Evolutionary conservation across 768 basidiomycete species (phyloP).

Genomic region (Boletus insuetus): DNA sequence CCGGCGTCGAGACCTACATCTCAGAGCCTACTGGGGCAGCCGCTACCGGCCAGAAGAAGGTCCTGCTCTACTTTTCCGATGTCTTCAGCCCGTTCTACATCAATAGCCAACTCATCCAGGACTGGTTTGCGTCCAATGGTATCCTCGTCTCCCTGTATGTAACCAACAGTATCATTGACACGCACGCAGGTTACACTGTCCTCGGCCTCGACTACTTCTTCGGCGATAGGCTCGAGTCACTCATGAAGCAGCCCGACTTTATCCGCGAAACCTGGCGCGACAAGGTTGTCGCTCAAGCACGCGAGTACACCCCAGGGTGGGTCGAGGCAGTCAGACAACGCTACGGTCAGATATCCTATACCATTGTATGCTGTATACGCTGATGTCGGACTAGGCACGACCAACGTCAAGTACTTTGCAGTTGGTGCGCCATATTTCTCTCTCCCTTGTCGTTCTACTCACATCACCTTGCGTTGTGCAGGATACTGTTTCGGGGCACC

Average conservation of each 20-base stretch:
- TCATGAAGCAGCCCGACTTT: conserved; percentile 37
- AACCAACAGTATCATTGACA: background rate
- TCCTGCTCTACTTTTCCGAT: conserved; percentile 59
- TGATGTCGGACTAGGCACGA: conserved; percentile 10
- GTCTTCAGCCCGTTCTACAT: conserved; percentile 57
- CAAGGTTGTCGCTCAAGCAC: conserved; percentile 35
- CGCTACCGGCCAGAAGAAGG: conserved; percentile 31
- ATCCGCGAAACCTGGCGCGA: conserved; percentile 43
- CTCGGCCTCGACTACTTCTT: conserved; percentile 64
- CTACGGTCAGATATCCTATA: conserved; percentile 38
- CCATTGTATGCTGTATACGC: conserved; percentile 7
- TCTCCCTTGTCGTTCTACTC: background rate
- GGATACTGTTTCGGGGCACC: conserved; percentile 62
- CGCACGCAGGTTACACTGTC: conserved; percentile 49
- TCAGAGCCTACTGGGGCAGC: conserved; percentile 39
- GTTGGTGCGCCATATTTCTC: conserved; percentile 34
- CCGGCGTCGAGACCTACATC: conserved; percentile 51
- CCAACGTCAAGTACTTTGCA: conserved; percentile 41
- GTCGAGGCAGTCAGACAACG: conserved; percentile 45
- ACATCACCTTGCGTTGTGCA: conserved; percentile 13
- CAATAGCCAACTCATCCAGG: conserved; percentile 59
- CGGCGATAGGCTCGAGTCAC: conserved; percentile 48
- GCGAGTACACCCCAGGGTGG: conserved; percentile 47
- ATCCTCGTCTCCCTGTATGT: background rate
- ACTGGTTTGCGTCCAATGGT: conserved; percentile 64